Conservation (phyloP, 2,329 filamentous ascomycete genomes). For the Lasiodiplodia gonubiensis region DNA sequence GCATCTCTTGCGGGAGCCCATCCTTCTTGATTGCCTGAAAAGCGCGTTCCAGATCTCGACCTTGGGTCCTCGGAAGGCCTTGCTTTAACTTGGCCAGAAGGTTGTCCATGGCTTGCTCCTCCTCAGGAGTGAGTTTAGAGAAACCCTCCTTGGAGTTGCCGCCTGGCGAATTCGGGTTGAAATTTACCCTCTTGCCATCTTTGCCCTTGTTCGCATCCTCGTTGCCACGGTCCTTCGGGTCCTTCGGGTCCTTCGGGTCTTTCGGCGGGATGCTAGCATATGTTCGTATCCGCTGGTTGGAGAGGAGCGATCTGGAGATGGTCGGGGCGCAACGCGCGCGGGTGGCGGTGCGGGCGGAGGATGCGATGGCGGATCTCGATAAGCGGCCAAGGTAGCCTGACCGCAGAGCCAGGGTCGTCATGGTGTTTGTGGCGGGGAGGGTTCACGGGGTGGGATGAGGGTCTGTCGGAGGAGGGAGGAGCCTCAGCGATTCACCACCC, state of each 20-base stretch:
- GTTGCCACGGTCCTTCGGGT: slow-evolving; percentile 25
- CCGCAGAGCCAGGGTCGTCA: slow-evolving; percentile 71
- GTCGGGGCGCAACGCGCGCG: slow-evolving; percentile 44
- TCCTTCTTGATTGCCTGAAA: slow-evolving; percentile 68
- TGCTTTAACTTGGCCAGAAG: slow-evolving; percentile 63
- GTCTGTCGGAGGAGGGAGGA: slow-evolving; percentile 14
- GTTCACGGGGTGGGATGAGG: slow-evolving; percentile 25
- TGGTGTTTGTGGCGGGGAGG: slow-evolving; percentile 49
- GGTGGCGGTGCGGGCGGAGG: slow-evolving; percentile 49
- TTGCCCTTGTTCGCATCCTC: slow-evolving; percentile 38
- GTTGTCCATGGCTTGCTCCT: slow-evolving; percentile 64
- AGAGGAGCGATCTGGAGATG: slow-evolving; percentile 50
- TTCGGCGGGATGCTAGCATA: slow-evolving; percentile 49
- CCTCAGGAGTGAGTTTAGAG: slow-evolving; percentile 58
- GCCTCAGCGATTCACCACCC: slow-evolving; percentile 28
- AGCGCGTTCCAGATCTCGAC: slow-evolving; percentile 63
- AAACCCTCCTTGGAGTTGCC: slow-evolving; percentile 42
- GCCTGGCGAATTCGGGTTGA: slow-evolving; percentile 32
- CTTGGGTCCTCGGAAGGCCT: slow-evolving; percentile 67
- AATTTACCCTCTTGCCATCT: slow-evolving; percentile 40
- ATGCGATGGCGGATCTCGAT: slow-evolving; percentile 59
- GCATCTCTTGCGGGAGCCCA: slow-evolving; percentile 70
- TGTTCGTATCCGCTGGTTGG: slow-evolving; percentile 49
- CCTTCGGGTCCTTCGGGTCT: slow-evolving; percentile 34
- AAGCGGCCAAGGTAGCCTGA: slow-evolving; percentile 69